Evolutionary conservation across 139 green algal species (phyloP).

Genomic region (Pleodorina starrii): DNA sequence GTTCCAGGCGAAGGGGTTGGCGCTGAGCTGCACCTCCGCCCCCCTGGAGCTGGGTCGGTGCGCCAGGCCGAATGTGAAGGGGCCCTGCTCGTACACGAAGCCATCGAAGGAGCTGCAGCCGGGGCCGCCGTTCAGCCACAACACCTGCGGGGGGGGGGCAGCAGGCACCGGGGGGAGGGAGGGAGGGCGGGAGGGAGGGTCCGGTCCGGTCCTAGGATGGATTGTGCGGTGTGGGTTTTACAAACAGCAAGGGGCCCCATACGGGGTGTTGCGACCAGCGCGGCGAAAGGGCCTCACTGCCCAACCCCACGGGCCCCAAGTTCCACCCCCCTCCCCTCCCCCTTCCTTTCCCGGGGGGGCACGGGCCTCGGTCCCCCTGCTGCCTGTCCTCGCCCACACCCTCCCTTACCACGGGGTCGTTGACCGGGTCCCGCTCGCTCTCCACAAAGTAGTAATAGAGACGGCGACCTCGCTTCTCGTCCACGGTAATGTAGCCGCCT

Average conservation of each 20-base stretch:
- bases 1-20: slow-evolving; percentile 61
- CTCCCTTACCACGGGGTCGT: slow-evolving; percentile 49
- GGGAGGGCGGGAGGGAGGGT: too few relatives aligned
- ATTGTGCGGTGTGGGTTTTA: too few relatives aligned
- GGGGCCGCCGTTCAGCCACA: slow-evolving; percentile 70
- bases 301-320: too few relatives aligned
- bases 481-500: slow-evolving; percentile 44
- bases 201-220: too few relatives aligned
- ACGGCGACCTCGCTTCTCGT: slow-evolving; percentile 9
- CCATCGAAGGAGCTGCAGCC: slow-evolving; percentile 70
- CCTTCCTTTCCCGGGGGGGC: too few relatives aligned
- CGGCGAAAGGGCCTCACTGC: too few relatives aligned
- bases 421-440: slow-evolving; percentile 46
- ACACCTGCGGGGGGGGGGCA: slow-evolving; percentile 20
- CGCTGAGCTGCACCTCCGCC: not conserved
- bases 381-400: too few relatives aligned
- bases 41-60: slow-evolving; percentile 45
- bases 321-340: too few relatives aligned
- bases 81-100: slow-evolving; percentile 66
- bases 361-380: too few relatives aligned
- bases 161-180: too few relatives aligned
- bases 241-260: too few relatives aligned
- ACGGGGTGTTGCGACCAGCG: too few relatives aligned
- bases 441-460: slow-evolving; percentile 69
- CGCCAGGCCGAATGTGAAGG: slow-evolving; percentile 62